A percentile compares a stretch with the other conserved stretches of the same genome.
Evolutionary conservation across 2,329 filamentous ascomycete species (phyloP).

Genomic region (Aspergillus proliferans): DNA sequence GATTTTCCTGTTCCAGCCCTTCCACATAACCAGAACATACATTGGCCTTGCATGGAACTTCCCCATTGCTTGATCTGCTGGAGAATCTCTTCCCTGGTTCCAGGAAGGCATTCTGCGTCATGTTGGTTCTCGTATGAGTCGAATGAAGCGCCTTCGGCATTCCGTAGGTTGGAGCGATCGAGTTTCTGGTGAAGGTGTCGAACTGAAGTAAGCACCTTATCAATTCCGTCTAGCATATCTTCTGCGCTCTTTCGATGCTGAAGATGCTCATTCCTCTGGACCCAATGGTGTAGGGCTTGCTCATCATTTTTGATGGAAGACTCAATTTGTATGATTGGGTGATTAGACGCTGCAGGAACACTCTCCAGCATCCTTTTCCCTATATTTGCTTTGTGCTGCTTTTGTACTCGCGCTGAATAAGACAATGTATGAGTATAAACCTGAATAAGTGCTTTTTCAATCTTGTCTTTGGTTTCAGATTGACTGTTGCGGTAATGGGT

Average conservation of each 20-base stretch:
- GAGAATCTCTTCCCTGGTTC: slow-evolving; percentile 2
- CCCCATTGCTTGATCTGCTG: too few species aligned
- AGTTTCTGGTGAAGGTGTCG: neutral
- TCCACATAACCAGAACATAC: too few species aligned
- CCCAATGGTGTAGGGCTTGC: slow-evolving; percentile 3
- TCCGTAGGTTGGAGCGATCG: too few species aligned
- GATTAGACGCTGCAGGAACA: slow-evolving; percentile 5
- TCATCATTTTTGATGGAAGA: slow-evolving; percentile 9
- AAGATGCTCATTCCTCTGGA: slow-evolving; percentile 7
- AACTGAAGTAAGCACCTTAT: neutral
- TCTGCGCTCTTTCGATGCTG: slow-evolving; percentile 2
- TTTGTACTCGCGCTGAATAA: slow-evolving; percentile 4
- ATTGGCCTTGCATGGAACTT: too few species aligned
- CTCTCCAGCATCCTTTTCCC: slow-evolving; percentile 7
- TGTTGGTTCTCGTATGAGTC: slow-evolving; percentile 7
- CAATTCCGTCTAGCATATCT: slow-evolving; percentile 3
- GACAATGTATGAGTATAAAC: slow-evolving; percentile 9
- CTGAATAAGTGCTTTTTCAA: slow-evolving; percentile 4
- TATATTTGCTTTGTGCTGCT: neutral
- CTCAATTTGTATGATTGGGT: slow-evolving; percentile 9
- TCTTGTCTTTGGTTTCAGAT: neutral
- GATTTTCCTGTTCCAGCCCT: neutral
- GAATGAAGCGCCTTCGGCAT: slow-evolving; percentile 11
- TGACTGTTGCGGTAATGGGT: slow-evolving; percentile 6
- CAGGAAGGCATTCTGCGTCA: slow-evolving; percentile 12